These are phyloP conservation scores for Carallia brachiata DNA, from an alignment of 345 rosid genomes.

Conservation along the genomic window DNA sequence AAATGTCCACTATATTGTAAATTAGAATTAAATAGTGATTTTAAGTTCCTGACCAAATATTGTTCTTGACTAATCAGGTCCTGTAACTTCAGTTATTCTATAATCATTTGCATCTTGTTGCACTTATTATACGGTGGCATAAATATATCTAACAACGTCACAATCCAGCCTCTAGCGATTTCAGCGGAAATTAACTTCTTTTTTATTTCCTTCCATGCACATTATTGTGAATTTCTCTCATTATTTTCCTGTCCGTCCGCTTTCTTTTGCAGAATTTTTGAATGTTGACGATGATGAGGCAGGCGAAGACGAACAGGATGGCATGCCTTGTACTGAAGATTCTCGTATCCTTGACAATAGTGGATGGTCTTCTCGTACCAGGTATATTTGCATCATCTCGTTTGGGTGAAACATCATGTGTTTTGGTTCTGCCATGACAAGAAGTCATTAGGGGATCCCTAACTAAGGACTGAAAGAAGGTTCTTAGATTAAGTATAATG, in stretches of 20 bases:
- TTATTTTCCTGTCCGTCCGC: background rate
- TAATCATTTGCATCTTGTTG: background rate
- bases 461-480: background rate
- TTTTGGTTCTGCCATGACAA: background rate
- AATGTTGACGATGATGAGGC: constrained; percentile 86
- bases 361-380: constrained; percentile 99
- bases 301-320: constrained; percentile 64
- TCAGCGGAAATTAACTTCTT: background rate
- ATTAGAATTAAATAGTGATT: background rate
- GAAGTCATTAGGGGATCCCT: background rate
- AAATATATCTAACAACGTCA: background rate
- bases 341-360: constrained; percentile 70
- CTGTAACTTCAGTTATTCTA: background rate
- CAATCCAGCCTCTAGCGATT: background rate
- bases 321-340: constrained; percentile 51
- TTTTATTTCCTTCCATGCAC: background rate
- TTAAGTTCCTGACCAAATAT: background rate
- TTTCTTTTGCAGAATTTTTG: constrained; percentile 59
- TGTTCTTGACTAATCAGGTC: background rate
- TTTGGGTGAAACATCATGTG: background rate
- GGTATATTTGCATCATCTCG: constrained; percentile 38
- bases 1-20: background rate
- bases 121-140: background rate
- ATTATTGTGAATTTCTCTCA: background rate
- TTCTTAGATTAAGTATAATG: background rate